phyloP scores from a whole-genome alignment of 176 grass and related monocot species.

The Raddia guianensis region DNA sequence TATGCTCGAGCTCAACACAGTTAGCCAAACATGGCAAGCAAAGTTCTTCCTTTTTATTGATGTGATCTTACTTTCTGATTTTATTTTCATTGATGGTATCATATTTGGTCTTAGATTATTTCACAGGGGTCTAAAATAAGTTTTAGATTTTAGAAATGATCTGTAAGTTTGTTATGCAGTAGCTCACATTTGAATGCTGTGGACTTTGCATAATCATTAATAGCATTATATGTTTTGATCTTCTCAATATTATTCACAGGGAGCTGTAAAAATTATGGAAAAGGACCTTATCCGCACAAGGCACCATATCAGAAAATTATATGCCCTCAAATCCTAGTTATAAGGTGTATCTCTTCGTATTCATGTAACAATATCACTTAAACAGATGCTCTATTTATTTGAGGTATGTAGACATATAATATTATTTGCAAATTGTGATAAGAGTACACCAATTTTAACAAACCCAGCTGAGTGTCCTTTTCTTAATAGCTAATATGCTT shows the following conservation, averaged over 20 bases:
- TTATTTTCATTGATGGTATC: background rate
- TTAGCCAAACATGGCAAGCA: background rate
- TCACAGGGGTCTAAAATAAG: too few species aligned
- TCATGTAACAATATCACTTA: conserved; percentile 52
- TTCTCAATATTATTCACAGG: too few species aligned
- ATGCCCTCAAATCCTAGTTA: conserved; percentile 85
- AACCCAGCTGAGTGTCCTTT: too few species aligned
- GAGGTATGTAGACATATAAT: background rate
- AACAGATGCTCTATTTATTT: background rate
- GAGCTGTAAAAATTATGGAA: too few species aligned
- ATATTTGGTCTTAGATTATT: background rate
- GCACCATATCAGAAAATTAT: conserved; percentile 89
- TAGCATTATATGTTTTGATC: too few species aligned
- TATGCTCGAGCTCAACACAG: background rate
- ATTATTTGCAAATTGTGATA: background rate
- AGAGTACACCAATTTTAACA: background rate
- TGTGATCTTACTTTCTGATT: too few species aligned
- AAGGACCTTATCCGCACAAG: conserved; percentile 92
- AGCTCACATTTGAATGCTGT: background rate
- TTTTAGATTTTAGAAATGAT: background rate
- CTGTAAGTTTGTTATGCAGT: background rate
- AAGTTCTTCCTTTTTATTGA: too few species aligned
- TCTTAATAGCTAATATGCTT: too few species aligned
- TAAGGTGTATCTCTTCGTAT: conserved; percentile 89
- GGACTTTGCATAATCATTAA: too few species aligned